phyloP scores from a whole-genome alignment of 371 early-diverging fungal genomes.

The Mortierella sp. region DNA sequence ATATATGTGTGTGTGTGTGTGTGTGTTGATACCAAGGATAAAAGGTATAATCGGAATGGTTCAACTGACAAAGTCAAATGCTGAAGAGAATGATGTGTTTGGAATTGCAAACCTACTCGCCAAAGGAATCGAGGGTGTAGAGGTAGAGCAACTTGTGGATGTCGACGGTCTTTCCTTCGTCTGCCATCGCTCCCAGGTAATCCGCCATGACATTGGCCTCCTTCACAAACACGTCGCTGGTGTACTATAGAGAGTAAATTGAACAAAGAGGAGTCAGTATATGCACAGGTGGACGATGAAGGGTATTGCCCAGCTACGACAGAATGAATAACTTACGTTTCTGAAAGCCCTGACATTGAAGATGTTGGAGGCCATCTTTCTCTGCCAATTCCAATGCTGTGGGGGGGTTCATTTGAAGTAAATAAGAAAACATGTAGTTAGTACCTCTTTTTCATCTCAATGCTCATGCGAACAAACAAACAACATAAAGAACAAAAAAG shows the following conservation, averaged over 20 bases:
- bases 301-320: too few relatives aligned
- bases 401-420: constrained; percentile 69
- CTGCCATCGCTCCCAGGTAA: constrained; percentile 52
- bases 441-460: neutral
- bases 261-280: too few relatives aligned
- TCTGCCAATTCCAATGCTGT: constrained; percentile 68
- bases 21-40: neutral
- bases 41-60: too few relatives aligned
- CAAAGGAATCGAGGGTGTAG: constrained; percentile 69
- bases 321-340: too few relatives aligned
- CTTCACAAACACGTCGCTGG: constrained; percentile 59
- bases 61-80: too few relatives aligned
- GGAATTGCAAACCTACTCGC: constrained; percentile 66
- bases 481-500: neutral
- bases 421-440: too few relatives aligned
- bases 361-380: constrained; percentile 74
- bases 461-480: neutral
- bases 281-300: too few relatives aligned
- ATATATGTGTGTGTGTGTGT: neutral
- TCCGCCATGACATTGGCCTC: constrained; percentile 39
- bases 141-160: constrained; percentile 63
- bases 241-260: too few relatives aligned
- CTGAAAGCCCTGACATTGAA: constrained; percentile 78
- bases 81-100: too few relatives aligned
- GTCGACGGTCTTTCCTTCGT: constrained; percentile 40